A percentile compares a stretch with the other conserved stretches of the same genome.
These are phyloP conservation scores for Heterobasidion parviporum DNA, from an alignment of 1,284 basidiomycete species.

Conservation along the genomic window DNA sequence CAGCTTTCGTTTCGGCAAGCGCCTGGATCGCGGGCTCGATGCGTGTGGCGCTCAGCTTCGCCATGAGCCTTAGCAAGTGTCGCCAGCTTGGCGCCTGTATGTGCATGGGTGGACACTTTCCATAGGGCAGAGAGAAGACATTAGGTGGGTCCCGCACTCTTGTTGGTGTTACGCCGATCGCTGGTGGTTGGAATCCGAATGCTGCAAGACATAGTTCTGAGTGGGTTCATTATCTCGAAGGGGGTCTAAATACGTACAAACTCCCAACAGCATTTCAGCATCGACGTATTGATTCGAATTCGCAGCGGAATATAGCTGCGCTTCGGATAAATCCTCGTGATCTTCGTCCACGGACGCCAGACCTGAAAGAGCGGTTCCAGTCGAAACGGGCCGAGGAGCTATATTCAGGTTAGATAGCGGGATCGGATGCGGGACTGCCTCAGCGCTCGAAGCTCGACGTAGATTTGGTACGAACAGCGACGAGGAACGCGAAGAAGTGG, in stretches of 20 bases:
- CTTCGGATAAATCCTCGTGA: conserved; percentile 6
- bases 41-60: conserved; percentile 55
- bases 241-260: conserved; percentile 35
- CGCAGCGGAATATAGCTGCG: neutral
- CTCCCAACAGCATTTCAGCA: conserved; percentile 46
- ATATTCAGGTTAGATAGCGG: neutral
- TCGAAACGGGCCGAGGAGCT: conserved; percentile 3
- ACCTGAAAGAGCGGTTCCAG: conserved; percentile 1
- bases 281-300: conserved; percentile 55
- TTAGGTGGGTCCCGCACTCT: conserved; percentile 51
- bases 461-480: neutral
- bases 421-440: neutral
- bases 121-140: conserved; percentile 62
- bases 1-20: conserved; percentile 45
- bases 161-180: conserved; percentile 35
- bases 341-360: conserved; percentile 4
- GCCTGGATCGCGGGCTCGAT: conserved; percentile 65
- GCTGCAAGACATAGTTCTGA: conserved; percentile 27
- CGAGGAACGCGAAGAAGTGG: neutral
- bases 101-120: conserved; percentile 57
- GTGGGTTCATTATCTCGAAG: neutral
- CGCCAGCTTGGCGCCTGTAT: conserved; percentile 67
- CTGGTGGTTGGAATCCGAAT: conserved; percentile 54
- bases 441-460: neutral
- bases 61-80: conserved; percentile 63